Evolutionary conservation across 345 rosid genomes (phyloP).

Genomic region (Eucalyptus decipiens): DNA sequence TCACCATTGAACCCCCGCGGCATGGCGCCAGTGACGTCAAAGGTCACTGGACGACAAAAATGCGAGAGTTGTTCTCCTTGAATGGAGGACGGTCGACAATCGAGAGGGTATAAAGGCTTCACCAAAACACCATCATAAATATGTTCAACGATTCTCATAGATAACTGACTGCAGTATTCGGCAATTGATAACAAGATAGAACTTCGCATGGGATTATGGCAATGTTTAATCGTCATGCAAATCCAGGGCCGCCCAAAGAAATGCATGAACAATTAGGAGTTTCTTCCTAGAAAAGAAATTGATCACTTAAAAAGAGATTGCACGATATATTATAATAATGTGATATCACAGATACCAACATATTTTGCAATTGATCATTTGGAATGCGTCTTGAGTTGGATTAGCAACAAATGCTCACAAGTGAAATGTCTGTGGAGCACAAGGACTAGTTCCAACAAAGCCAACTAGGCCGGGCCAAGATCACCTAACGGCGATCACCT

Average conservation of each 20-base stretch:
- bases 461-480: not conserved
- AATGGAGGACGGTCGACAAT: not conserved
- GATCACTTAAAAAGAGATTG: not conserved
- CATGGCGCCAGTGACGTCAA: not conserved
- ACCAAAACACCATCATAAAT: not conserved
- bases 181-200: not conserved
- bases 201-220: not conserved
- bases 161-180: fast-evolving
- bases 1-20: no score
- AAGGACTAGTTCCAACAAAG: not conserved
- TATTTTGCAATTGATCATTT: not conserved
- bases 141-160: not conserved
- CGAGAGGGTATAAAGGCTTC: not conserved
- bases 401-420: not conserved
- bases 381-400: not conserved
- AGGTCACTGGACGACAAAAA: not conserved
- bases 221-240: fast-evolving
- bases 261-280: not conserved
- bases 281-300: not conserved
- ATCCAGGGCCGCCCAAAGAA: not conserved
- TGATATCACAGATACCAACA: not conserved
- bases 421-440: not conserved
- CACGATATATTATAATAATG: not conserved
- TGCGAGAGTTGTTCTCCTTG: not conserved
- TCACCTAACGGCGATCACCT: not conserved